These are phyloP conservation scores for Tillandsia leiboldiana DNA, from an alignment of 176 grass and related monocot genomes.

Conservation along the genomic window DNA sequence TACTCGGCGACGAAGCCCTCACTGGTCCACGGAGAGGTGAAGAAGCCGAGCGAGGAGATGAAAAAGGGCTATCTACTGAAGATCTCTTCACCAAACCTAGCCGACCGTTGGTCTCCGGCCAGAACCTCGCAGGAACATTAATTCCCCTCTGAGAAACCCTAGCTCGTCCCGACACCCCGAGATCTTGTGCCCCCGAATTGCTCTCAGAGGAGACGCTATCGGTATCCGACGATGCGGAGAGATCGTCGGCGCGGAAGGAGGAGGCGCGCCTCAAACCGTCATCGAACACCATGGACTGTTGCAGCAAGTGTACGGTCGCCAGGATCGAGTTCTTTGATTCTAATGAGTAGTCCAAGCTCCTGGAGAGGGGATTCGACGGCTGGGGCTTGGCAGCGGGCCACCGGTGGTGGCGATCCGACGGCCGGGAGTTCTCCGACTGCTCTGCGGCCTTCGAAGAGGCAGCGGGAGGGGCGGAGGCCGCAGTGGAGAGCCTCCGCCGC, in stretches of 20 bases:
- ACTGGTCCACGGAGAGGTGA: conserved; percentile 11
- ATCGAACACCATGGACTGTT: conserved; percentile 57
- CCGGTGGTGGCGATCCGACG: conserved; percentile 32
- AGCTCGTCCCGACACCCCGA: conserved; percentile 15
- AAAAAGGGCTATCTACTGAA: conserved; percentile 5
- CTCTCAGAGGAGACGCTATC: conserved; percentile 81
- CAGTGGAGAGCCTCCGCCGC: not conserved
- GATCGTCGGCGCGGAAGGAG: conserved; percentile 46
- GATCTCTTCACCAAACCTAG: conserved; percentile 19
- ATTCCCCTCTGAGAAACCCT: conserved; percentile 26
- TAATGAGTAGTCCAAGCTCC: conserved; percentile 75
- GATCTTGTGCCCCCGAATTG: conserved; percentile 50
- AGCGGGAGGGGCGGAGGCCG: not conserved
- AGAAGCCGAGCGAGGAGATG: conserved; percentile 34
- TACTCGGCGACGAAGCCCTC: conserved; percentile 36
- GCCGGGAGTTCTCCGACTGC: conserved; percentile 34
- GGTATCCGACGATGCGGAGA: conserved; percentile 61
- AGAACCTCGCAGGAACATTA: conserved; percentile 55
- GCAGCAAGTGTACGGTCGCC: conserved; percentile 49
- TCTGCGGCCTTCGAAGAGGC: not conserved
- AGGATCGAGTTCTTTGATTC: conserved; percentile 50
- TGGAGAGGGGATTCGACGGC: conserved; percentile 50
- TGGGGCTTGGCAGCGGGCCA: conserved; percentile 61
- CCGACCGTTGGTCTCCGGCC: conserved; percentile 38
- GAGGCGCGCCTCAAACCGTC: conserved; percentile 29